These are phyloP conservation scores for Pichia cephalocereana DNA, from an alignment of 805 yeast genomes.

Conservation along the genomic window DNA sequence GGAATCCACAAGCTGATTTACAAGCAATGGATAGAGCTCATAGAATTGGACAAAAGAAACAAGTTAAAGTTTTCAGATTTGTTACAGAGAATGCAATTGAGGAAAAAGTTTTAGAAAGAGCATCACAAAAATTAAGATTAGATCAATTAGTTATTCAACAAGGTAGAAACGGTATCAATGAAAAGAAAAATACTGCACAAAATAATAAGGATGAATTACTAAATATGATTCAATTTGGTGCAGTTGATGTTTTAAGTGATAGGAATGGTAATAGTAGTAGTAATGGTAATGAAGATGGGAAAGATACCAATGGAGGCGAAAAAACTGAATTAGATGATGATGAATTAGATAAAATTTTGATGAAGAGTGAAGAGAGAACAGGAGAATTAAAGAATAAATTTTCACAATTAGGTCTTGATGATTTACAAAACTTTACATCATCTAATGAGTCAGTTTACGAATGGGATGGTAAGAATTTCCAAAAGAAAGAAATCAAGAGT, in stretches of 20 bases:
- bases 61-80: constrained; percentile 69
- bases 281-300: constrained; percentile 8
- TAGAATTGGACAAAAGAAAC: constrained; percentile 80
- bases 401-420: constrained; percentile 62
- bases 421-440: constrained; percentile 65
- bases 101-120: constrained; percentile 73
- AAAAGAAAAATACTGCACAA: constrained; percentile 27
- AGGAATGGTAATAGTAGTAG: constrained; percentile 5
- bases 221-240: constrained; percentile 80
- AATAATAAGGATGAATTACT: constrained; percentile 63
- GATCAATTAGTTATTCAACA: constrained; percentile 82
- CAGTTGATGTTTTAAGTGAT: constrained; percentile 48
- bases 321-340: constrained; percentile 32
- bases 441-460: constrained; percentile 56
- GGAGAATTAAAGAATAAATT: constrained; percentile 52
- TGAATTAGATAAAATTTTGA: constrained; percentile 54
- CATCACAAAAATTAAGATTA: constrained; percentile 67
- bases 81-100: constrained; percentile 78
- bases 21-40: constrained; percentile 90
- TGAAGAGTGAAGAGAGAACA: constrained; percentile 56
- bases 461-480: constrained; percentile 82
- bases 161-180: constrained; percentile 29
- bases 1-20: constrained; percentile 86
- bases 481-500: constrained; percentile 48
- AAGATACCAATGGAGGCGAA: constrained; percentile 6